phyloP scores from a whole-genome alignment of 2,329 filamentous ascomycete genomes.

The Xylariaceae sp. region DNA sequence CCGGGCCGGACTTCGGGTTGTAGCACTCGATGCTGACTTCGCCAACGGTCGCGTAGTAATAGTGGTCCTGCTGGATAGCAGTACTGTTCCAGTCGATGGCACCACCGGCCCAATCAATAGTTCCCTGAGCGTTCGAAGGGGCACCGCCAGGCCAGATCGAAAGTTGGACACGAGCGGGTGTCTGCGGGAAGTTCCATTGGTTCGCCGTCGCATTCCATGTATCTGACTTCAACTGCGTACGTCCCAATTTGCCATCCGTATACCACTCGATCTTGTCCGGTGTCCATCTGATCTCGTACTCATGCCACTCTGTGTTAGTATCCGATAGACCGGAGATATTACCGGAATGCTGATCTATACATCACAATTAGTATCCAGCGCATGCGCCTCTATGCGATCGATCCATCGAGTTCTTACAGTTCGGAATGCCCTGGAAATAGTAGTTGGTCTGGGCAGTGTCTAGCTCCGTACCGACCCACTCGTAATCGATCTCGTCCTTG shows the following conservation, averaged over 20 bases:
- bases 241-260: conserved; percentile 73
- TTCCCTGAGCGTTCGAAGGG: conserved; percentile 71
- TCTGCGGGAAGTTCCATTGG: conserved; percentile 85
- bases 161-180: conserved; percentile 82
- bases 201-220: conserved; percentile 84
- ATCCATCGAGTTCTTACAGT: conserved; percentile 59
- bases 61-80: conserved; percentile 77
- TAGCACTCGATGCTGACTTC: conserved; percentile 84
- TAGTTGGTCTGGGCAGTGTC: conserved; percentile 83
- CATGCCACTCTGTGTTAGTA: conserved; percentile 75
- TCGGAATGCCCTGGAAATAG: conserved; percentile 89
- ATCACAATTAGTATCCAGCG: conserved; percentile 21
- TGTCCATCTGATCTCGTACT: conserved; percentile 90
- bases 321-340: conserved; percentile 62
- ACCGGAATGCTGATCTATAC: conserved; percentile 63
- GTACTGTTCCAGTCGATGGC: conserved; percentile 77
- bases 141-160: conserved; percentile 95
- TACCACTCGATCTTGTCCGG: conserved; percentile 82
- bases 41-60: conserved; percentile 79
- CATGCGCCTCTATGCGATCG: background rate
- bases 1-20: conserved; percentile 55
- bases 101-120: conserved; percentile 87
- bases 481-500: conserved; percentile 98
- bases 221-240: conserved; percentile 66
- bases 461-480: conserved; percentile 82